Conservation (phyloP, 2,329 filamentous ascomycete genomes). For the Lecanosticta acicola region DNA sequence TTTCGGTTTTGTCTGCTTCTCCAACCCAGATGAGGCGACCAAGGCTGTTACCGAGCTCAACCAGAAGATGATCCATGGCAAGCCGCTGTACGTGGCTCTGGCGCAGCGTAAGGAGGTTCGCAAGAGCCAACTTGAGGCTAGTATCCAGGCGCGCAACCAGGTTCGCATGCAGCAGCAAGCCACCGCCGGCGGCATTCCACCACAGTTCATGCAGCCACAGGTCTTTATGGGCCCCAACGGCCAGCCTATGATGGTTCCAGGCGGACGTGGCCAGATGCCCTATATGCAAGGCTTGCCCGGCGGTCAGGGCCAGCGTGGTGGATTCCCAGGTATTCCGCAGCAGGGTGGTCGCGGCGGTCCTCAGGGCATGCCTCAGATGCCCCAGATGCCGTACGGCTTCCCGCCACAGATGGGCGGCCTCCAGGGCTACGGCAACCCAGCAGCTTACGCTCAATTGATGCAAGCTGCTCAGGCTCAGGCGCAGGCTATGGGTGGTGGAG, state of each 20-base stretch:
- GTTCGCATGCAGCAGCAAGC: conserved; percentile 97
- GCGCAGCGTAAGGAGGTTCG: conserved; percentile 99
- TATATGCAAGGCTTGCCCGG: conserved; percentile 59
- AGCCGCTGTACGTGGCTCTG: conserved; percentile 95
- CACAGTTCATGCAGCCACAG: conserved; percentile 68
- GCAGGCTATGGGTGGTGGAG: conserved; percentile 53
- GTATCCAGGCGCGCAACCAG: conserved; percentile 98
- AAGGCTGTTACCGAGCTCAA: conserved; percentile 99
- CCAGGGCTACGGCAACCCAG: conserved; percentile 66
- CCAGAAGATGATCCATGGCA: conserved; percentile 95
- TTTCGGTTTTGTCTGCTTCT: conserved; percentile 99
- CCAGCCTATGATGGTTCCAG: conserved; percentile 59
- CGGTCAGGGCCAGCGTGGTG: conserved; percentile 75
- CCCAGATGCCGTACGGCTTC: conserved; percentile 78
- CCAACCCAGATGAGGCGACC: conserved; percentile 97
- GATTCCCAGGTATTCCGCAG: conserved; percentile 74
- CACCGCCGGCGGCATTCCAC: conserved; percentile 73
- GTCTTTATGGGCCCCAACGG: conserved; percentile 84
- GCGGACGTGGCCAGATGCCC: conserved; percentile 52
- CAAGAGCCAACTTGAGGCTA: conserved; percentile 97
- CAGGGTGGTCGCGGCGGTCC: conserved; percentile 84
- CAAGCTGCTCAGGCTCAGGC: conserved; percentile 77
- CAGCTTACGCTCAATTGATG: conserved; percentile 50
- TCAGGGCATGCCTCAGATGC: conserved; percentile 70
- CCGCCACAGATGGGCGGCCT: conserved; percentile 62